phyloP scores from a whole-genome alignment of 2,329 filamentous ascomycete species.

The Aspergillus novoparasiticus region DNA sequence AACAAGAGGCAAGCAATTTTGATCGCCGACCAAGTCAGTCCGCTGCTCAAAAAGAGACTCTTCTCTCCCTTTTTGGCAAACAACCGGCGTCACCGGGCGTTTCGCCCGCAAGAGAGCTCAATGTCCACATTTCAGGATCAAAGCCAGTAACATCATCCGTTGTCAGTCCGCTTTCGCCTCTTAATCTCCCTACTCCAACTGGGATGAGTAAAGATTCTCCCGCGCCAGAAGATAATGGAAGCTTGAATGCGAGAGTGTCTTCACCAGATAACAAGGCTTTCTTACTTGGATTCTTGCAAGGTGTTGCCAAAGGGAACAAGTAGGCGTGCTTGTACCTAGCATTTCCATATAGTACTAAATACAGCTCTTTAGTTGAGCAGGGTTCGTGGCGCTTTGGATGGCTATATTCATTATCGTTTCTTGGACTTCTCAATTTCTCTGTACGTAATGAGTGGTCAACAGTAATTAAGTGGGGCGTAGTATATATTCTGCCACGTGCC shows the following conservation, averaged over 20 bases:
- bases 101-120: slow-evolving; percentile 23
- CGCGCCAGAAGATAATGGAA: slow-evolving; percentile 45
- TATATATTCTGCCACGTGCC: background rate
- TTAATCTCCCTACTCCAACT: slow-evolving; percentile 23
- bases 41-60: slow-evolving; percentile 49
- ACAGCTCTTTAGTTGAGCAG: background rate
- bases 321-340: slow-evolving; percentile 18
- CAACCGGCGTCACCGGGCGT: slow-evolving; percentile 30
- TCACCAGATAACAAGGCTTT: slow-evolving; percentile 75
- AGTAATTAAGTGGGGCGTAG: background rate
- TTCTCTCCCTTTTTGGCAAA: slow-evolving; percentile 67
- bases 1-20: slow-evolving; percentile 25
- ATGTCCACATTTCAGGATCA: slow-evolving; percentile 22
- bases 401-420: background rate
- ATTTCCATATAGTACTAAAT: background rate
- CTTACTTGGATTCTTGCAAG: slow-evolving; percentile 72
- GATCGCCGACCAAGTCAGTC: slow-evolving; percentile 46
- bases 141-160: slow-evolving; percentile 28
- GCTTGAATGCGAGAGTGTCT: slow-evolving; percentile 51
- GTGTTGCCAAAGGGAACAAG: slow-evolving; percentile 49
- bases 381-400: background rate
- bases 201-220: slow-evolving; percentile 24
- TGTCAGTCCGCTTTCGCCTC: slow-evolving; percentile 35
- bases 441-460: background rate
- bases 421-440: background rate